Evolutionary conservation across 2,329 filamentous ascomycete genomes (phyloP).

Genomic region (Mariannaea elegans): DNA sequence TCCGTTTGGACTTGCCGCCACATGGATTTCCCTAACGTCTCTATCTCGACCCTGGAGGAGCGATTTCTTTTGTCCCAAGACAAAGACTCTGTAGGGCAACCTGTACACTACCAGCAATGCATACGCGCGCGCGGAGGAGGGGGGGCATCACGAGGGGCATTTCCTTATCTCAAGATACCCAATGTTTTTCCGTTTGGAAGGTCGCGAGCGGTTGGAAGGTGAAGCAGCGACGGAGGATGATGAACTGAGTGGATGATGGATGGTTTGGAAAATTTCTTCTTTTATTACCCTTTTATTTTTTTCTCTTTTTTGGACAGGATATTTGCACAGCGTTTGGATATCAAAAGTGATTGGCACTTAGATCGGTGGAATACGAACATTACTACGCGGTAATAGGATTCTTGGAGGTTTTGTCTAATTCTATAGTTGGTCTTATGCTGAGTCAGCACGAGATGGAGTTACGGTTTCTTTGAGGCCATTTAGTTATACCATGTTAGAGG

Average conservation of each 20-base stretch:
- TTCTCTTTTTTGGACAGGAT: slow-evolving; percentile 26
- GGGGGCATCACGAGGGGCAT: slow-evolving; percentile 41
- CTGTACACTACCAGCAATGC: slow-evolving; percentile 45
- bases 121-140: slow-evolving; percentile 38
- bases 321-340: slow-evolving; percentile 36
- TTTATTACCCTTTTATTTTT: slow-evolving; percentile 23
- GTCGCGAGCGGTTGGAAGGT: slow-evolving; percentile 41
- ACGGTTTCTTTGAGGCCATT: slow-evolving; percentile 11
- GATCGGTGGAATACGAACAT: slow-evolving; percentile 35
- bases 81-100: slow-evolving; percentile 41
- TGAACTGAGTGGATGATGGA: slow-evolving; percentile 20
- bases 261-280: slow-evolving; percentile 23
- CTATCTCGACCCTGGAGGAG: slow-evolving; percentile 34
- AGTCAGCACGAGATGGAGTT: slow-evolving; percentile 23
- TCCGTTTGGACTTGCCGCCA: slow-evolving; percentile 34
- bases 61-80: slow-evolving; percentile 40
- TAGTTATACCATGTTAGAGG: slow-evolving; percentile 20
- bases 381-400: slow-evolving; percentile 42
- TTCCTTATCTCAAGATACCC: slow-evolving; percentile 51
- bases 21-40: slow-evolving; percentile 39
- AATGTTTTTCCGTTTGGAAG: slow-evolving; percentile 42
- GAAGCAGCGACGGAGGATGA: slow-evolving; percentile 28
- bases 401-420: slow-evolving; percentile 29
- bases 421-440: slow-evolving; percentile 30
- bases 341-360: slow-evolving; percentile 42